Evolutionary conservation across 2,329 filamentous ascomycete genomes (phyloP).

Genomic region (Monilinia laxa): DNA sequence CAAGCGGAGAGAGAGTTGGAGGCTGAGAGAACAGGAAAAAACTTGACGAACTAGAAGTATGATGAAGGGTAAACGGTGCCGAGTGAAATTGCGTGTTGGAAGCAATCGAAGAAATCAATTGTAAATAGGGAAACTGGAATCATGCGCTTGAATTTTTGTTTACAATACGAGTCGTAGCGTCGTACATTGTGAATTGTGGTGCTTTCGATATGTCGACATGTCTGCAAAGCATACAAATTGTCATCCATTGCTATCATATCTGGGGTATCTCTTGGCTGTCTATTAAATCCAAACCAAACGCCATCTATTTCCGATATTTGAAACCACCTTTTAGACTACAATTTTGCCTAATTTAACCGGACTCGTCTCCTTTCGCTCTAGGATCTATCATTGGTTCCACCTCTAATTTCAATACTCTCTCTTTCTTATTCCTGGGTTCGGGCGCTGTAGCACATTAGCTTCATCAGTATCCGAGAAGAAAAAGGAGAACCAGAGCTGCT

Average conservation of each 20-base stretch:
- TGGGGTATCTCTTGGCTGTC: not conserved
- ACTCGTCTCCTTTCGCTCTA: slow-evolving; percentile 13
- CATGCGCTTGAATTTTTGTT: slow-evolving; percentile 1
- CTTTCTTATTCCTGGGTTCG: slow-evolving; percentile 39
- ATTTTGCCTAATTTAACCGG: not conserved
- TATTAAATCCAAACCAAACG: not conserved
- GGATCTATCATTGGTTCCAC: slow-evolving; percentile 36
- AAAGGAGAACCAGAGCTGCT: slow-evolving; percentile 32
- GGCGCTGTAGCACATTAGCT: slow-evolving; percentile 34
- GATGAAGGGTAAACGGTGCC: not conserved
- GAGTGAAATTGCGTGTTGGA: slow-evolving; percentile 15
- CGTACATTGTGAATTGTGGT: slow-evolving; percentile 10
- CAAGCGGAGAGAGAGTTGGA: slow-evolving; percentile 93
- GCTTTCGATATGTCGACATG: not conserved
- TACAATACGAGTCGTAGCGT: not conserved
- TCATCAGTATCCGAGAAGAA: not conserved
- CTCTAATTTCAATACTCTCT: slow-evolving; percentile 39
- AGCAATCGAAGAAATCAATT: slow-evolving; percentile 10
- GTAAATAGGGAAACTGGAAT: slow-evolving; percentile 23
- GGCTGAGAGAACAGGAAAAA: slow-evolving; percentile 58
- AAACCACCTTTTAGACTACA: not conserved
- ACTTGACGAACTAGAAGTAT: slow-evolving; percentile 14
- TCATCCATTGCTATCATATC: not conserved
- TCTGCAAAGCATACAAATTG: not conserved
- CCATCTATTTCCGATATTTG: not conserved